Evolutionary conservation across 768 basidiomycete species (phyloP).

Genomic region (Suillus alpinus): DNA sequence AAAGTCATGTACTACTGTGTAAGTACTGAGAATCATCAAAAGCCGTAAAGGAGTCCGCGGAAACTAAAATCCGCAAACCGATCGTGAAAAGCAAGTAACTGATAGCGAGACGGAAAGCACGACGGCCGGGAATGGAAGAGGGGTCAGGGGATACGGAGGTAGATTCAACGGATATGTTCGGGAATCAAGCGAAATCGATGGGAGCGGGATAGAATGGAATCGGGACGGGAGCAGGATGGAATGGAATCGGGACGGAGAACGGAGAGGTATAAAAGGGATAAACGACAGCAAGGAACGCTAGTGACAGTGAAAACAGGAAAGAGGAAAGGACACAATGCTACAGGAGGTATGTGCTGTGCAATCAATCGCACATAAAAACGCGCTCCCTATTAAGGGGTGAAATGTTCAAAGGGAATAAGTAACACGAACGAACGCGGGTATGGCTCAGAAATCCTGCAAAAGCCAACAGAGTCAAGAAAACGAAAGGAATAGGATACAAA

Average conservation of each 20-base stretch:
- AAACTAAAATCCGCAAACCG: conserved; percentile 29
- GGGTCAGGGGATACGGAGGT: not conserved
- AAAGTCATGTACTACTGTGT: not conserved
- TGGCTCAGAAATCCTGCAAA: conserved; percentile 31
- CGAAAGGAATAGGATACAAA: conserved; percentile 30
- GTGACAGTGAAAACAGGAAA: conserved; percentile 25
- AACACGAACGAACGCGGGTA: conserved; percentile 15
- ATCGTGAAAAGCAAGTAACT: not conserved
- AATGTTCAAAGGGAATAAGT: conserved; percentile 36
- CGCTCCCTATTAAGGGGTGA: conserved; percentile 34
- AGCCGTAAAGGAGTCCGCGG: conserved; percentile 21
- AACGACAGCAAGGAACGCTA: conserved; percentile 10
- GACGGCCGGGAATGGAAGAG: not conserved
- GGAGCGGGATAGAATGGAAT: not conserved
- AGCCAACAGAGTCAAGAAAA: conserved; percentile 26
- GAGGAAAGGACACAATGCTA: conserved; percentile 33
- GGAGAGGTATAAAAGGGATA: conserved; percentile 6
- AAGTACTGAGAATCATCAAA: conserved; percentile 16
- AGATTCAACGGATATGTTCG: not conserved
- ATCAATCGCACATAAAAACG: conserved; percentile 28
- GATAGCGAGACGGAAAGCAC: not conserved
- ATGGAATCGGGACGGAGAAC: conserved; percentile 6
- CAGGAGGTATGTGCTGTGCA: conserved; percentile 27
- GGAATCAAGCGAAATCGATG: not conserved
- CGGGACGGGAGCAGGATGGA: not conserved